Conservation (phyloP, 2,329 filamentous ascomycete species). For the Aspergillus aculeatinus region DNA sequence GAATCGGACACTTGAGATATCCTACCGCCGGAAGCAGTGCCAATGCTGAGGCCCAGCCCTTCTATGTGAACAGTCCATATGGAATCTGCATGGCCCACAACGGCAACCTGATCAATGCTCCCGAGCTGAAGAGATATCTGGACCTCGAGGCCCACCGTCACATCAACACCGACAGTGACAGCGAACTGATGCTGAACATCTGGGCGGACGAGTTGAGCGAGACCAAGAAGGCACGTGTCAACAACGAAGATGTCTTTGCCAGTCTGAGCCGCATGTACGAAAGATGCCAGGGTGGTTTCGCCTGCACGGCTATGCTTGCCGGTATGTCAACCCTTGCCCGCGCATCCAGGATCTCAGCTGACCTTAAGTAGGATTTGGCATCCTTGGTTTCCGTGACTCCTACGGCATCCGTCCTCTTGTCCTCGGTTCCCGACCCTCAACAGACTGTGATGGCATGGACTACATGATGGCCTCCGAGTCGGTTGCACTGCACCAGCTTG, state of each 20-base stretch:
- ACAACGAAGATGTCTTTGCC: constrained; percentile 73
- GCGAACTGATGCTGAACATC: constrained; percentile 83
- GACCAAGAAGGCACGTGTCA: constrained; percentile 77
- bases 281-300: constrained; percentile 72
- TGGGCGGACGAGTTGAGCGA: constrained; percentile 80
- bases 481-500: constrained; percentile 76
- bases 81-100: constrained; percentile 82
- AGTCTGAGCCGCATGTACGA: constrained; percentile 71
- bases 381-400: constrained; percentile 76
- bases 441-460: constrained; percentile 65
- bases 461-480: constrained; percentile 93
- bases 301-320: constrained; percentile 78
- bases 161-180: constrained; percentile 88
- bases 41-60: constrained; percentile 85
- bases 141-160: constrained; percentile 79
- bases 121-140: constrained; percentile 67
- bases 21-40: constrained; percentile 82
- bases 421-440: constrained; percentile 70
- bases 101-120: constrained; percentile 81
- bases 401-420: constrained; percentile 82
- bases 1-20: constrained; percentile 81
- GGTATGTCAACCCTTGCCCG: constrained; percentile 42
- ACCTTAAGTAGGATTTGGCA: constrained; percentile 61
- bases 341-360: background rate
- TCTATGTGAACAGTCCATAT: constrained; percentile 86